Conservation (phyloP, 352 stramenopile genomes). For the Pythium phragmiticola region DNA sequence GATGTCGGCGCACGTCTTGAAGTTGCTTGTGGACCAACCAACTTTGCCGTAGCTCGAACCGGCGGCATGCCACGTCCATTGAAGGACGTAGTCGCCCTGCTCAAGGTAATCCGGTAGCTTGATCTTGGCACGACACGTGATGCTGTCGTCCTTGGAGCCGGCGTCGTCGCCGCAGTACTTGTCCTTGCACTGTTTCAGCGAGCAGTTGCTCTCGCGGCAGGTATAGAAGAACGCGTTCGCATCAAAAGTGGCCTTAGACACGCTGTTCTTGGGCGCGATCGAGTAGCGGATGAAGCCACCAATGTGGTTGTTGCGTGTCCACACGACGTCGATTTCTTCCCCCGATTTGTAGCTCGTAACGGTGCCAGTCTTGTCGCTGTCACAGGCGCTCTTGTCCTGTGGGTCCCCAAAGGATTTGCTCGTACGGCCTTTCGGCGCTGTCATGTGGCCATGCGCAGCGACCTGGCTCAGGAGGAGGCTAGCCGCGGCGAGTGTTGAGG, state of each 20-base stretch:
- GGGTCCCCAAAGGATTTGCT: slow-evolving; percentile 34
- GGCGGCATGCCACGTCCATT: slow-evolving; percentile 53
- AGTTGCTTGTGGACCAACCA: slow-evolving; percentile 46
- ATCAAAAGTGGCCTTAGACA: slow-evolving; percentile 42
- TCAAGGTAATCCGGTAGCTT: slow-evolving; percentile 18
- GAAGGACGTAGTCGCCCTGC: slow-evolving; percentile 35
- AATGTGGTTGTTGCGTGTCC: slow-evolving; percentile 56
- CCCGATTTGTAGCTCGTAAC: slow-evolving; percentile 40
- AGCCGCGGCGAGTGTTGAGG: not conserved
- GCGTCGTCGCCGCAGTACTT: slow-evolving; percentile 42
- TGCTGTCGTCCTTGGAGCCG: slow-evolving; percentile 16
- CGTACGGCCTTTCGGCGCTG: slow-evolving; percentile 46
- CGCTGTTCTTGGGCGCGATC: slow-evolving; percentile 32
- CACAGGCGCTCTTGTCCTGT: slow-evolving; percentile 34
- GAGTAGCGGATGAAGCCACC: slow-evolving; percentile 59
- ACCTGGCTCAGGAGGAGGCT: slow-evolving; percentile 3
- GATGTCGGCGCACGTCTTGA: slow-evolving; percentile 56
- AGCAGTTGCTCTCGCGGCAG: slow-evolving; percentile 44
- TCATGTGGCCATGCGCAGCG: slow-evolving; percentile 44
- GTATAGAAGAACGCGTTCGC: slow-evolving; percentile 57
- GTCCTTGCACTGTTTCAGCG: slow-evolving; percentile 42
- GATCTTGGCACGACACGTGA: slow-evolving; percentile 22
- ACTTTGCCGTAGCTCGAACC: slow-evolving; percentile 55
- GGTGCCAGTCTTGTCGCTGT: slow-evolving; percentile 28
- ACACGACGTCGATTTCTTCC: slow-evolving; percentile 49